A percentile compares a stretch with the other conserved stretches of the same genome.
These are phyloP conservation scores for Colletotrichum endophyticum DNA, from an alignment of 2,329 filamentous ascomycete genomes.

Conservation along the genomic window DNA sequence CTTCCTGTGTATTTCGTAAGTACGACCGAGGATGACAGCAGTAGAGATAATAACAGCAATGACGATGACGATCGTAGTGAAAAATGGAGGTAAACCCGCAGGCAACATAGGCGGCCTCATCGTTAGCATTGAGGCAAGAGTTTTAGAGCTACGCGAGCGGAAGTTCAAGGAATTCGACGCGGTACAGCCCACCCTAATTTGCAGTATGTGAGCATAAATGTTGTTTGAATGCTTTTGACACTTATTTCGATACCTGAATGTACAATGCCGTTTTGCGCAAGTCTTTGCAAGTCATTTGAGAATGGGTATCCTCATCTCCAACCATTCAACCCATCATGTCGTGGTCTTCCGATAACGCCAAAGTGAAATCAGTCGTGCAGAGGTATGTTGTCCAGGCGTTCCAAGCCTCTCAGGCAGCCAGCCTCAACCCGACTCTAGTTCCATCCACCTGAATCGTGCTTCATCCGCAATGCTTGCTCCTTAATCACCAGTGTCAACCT, in stretches of 20 bases:
- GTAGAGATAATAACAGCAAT: neutral
- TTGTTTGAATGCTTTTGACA: neutral
- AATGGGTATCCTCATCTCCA: constrained; percentile 7
- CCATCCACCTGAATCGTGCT: neutral
- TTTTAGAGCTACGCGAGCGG: neutral
- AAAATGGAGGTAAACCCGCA: neutral
- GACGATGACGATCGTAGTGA: neutral
- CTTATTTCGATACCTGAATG: neutral
- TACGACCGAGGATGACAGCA: neutral
- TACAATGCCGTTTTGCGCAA: neutral
- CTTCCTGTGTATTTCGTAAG: neutral
- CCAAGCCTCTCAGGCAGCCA: neutral
- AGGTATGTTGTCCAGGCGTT: neutral
- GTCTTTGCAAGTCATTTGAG: neutral
- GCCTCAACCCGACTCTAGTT: neutral
- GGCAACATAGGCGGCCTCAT: neutral
- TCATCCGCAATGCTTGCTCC: neutral
- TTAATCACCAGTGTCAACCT: constrained; percentile 67
- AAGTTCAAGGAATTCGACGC: neutral
- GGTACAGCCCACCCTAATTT: neutral
- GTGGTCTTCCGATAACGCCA: constrained; percentile 5
- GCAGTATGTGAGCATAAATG: neutral
- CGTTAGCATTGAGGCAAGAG: neutral
- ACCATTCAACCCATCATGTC: neutral
- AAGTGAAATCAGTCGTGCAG: neutral